phyloP scores from a whole-genome alignment of 164 flowering plant genomes.

The Litsea cubeba region DNA sequence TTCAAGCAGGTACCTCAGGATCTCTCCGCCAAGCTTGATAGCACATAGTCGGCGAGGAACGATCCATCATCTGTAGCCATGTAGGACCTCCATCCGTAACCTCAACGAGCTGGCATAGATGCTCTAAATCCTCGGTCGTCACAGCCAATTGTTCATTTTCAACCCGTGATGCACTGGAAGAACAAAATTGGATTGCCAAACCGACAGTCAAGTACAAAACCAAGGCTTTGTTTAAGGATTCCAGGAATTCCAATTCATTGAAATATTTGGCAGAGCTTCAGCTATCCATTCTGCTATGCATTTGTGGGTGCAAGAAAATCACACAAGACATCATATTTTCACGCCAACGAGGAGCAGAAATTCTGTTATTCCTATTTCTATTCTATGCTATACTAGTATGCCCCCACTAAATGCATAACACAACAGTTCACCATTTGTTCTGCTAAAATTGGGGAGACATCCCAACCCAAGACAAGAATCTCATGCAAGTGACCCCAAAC shows the following conservation, averaged over 20 bases:
- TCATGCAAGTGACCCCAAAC: neutral
- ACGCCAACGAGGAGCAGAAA: neutral
- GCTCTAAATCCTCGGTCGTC: slow-evolving; percentile 48
- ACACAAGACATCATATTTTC: neutral
- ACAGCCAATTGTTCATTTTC: slow-evolving; percentile 31
- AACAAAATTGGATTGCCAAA: slow-evolving; percentile 9
- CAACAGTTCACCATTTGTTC: neutral
- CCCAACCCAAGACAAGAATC: neutral
- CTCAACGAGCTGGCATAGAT: slow-evolving; percentile 52
- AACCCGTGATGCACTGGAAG: slow-evolving; percentile 30
- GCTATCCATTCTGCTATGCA: neutral
- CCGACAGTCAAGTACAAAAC: neutral
- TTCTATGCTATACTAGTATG: neutral
- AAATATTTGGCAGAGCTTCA: neutral
- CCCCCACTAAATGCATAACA: neutral
- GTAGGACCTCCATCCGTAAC: slow-evolving; percentile 78
- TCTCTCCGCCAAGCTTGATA: slow-evolving; percentile 90
- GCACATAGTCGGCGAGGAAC: slow-evolving; percentile 54
- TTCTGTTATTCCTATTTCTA: neutral
- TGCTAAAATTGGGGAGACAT: neutral
- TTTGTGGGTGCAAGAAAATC: neutral
- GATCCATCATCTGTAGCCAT: slow-evolving; percentile 83
- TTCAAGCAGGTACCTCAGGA: slow-evolving; percentile 36
- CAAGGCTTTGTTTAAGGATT: neutral
- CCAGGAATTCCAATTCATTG: neutral